Conservation (phyloP, 768 basidiomycete species). For the Boletus pseudopeckii region DNA sequence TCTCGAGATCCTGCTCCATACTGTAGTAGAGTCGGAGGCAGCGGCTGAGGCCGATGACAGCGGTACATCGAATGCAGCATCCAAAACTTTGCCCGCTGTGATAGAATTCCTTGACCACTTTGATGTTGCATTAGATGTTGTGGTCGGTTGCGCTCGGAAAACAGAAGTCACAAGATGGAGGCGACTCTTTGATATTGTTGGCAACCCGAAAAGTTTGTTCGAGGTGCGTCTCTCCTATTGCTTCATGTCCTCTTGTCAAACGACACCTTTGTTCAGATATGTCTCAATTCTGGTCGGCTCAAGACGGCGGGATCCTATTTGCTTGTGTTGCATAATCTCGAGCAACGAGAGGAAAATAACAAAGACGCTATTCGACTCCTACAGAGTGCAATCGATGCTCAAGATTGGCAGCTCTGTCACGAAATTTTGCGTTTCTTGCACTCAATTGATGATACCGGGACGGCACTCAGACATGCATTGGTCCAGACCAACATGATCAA, state of each 20-base stretch:
- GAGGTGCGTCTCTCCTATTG: conserved; percentile 53
- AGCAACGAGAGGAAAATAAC: conserved; percentile 76
- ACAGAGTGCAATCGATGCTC: conserved; percentile 65
- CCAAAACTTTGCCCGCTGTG: conserved; percentile 54
- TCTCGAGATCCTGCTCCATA: conserved; percentile 91
- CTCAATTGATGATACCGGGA: conserved; percentile 86
- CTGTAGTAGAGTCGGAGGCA: conserved; percentile 84
- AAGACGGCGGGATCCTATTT: conserved; percentile 92
- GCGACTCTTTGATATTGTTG: conserved; percentile 83
- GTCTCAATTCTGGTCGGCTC: conserved; percentile 65
- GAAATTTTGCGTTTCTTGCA: conserved; percentile 91
- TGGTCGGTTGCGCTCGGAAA: conserved; percentile 94
- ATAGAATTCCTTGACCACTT: conserved; percentile 95
- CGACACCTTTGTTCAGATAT: conserved; percentile 51
- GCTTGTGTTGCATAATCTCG: conserved; percentile 89
- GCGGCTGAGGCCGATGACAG: conserved; percentile 31
- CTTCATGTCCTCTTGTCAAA: background rate
- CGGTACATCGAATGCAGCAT: conserved; percentile 16
- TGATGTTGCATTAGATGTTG: conserved; percentile 85
- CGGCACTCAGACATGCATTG: conserved; percentile 61
- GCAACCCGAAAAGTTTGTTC: conserved; percentile 85
- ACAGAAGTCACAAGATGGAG: conserved; percentile 92
- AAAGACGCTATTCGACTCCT: conserved; percentile 81
- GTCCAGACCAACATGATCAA: conserved; percentile 43
- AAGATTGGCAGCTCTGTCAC: conserved; percentile 88